phyloP scores from a whole-genome alignment of 305 asterid species.

The Solanum hybrid region DNA sequence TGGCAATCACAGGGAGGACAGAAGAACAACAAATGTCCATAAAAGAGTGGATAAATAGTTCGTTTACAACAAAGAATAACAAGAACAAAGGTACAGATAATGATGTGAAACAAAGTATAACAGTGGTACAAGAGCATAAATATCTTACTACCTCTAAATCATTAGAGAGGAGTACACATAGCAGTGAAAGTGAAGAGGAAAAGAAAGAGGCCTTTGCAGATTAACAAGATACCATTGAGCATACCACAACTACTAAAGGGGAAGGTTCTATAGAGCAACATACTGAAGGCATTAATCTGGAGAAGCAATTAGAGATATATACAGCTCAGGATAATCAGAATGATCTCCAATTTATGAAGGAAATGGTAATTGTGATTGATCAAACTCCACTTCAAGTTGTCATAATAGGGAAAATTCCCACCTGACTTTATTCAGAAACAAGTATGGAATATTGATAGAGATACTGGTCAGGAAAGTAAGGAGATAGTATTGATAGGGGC shows the following conservation, averaged over 20 bases:
- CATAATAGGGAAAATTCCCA: neutral
- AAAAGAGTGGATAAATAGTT: neutral
- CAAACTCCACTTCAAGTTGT: neutral
- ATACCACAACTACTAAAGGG: neutral
- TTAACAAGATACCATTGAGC: neutral
- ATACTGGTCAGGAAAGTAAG: neutral
- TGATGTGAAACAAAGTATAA: neutral
- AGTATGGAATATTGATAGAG: neutral
- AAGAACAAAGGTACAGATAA: neutral
- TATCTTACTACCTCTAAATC: neutral
- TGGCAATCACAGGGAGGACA: neutral
- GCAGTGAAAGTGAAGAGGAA: neutral
- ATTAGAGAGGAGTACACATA: neutral
- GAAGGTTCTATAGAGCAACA: neutral
- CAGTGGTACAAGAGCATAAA: neutral
- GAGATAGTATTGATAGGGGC: neutral
- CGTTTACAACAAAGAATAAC: neutral
- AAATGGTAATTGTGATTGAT: neutral
- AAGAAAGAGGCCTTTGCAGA: neutral
- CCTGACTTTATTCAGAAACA: neutral
- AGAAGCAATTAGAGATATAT: neutral
- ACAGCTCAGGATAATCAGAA: no score
- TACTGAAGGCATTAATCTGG: neutral
- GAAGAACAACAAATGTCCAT: neutral
- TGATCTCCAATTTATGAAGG: neutral